Evolutionary conservation across 495 filamentous ascomycete species (phyloP), one percentile per base, ranked within the genome.

Genomic region (Hypoxylon subgilvum): DNA sequence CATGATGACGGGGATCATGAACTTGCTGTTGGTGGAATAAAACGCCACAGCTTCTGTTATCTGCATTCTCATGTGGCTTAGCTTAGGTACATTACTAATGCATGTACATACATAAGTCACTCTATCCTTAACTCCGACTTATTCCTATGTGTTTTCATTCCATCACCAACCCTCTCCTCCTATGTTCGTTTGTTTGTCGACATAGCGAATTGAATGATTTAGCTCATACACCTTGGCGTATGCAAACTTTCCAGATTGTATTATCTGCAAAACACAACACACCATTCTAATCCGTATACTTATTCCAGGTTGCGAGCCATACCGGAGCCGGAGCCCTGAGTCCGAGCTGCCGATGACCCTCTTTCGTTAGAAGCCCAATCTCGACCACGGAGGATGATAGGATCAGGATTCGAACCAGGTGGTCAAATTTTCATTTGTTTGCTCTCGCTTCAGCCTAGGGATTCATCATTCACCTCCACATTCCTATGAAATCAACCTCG

Each of bases 241-340:
- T 55, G 42, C 50, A 50, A 49, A 44, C 50, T 30, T 30, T 23
- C 38, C 40, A 32, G 32, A 49, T 49, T 38, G 31, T 19, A 42
- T 48, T 23, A 49, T 44, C 57, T 61, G 57, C 51, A 55, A 42
- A 36, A 45, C 50, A 55, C 50, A 36, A 45, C 50, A 55, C 50
- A 55, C 51, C 51, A 51, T 55, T 45, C 32, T n/a, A n/a, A n/a
- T n/a, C n/a, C n/a, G n/a, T n/a, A n/a, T n/a, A n/a, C n/a, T n/a
- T n/a, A n/a, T n/a, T n/a, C n/a, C n/a, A n/a, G n/a, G 31, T 55
- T 40, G 42, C 16, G 35, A 60, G 57, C 57, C 57, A 43, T 60
- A 58, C 32, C 25, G 38, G 42, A 60, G 49, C 48, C n/a, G n/a
- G n/a, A n/a, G n/a, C n/a, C n/a, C n/a, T n/a, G n/a, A n/a, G 27